Evolutionary conservation across 768 basidiomycete species (phyloP).

Genomic region (Fibroporia radiculosa): DNA sequence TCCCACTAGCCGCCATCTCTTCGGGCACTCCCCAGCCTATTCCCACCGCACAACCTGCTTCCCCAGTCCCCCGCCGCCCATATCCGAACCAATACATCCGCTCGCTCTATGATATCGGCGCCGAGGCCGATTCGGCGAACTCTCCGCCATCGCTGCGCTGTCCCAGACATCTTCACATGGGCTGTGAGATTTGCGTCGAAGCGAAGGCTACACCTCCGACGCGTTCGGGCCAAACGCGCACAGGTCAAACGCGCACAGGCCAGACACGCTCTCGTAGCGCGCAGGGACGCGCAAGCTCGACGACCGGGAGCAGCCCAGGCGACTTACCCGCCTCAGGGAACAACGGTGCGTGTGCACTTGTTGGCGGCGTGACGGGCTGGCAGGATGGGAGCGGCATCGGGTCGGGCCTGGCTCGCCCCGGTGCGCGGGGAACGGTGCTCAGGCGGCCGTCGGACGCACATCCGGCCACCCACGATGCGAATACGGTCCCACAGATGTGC

Average conservation of each 20-base stretch:
- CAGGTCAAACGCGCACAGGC: no score
- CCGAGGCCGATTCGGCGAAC: slow-evolving; percentile 54
- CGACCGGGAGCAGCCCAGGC: slow-evolving; percentile 18
- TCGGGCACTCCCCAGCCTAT: slow-evolving; percentile 6
- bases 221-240: slow-evolving; percentile 5
- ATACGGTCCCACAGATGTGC: slow-evolving; percentile 34
- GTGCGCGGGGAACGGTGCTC: slow-evolving; percentile 47
- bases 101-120: slow-evolving; percentile 50
- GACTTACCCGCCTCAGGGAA: slow-evolving; percentile 7
- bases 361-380: slow-evolving; percentile 62
- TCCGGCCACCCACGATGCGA: background rate
- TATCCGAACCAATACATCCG: slow-evolving; percentile 33
- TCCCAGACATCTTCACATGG: slow-evolving; percentile 63
- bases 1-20: slow-evolving; percentile 5
- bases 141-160: slow-evolving; percentile 60
- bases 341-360: slow-evolving; percentile 14
- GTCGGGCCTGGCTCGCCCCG: slow-evolving; percentile 55
- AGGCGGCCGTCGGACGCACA: slow-evolving; percentile 33
- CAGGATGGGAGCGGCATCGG: slow-evolving; percentile 71
- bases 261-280: slow-evolving; percentile 7
- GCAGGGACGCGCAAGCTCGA: slow-evolving; percentile 14
- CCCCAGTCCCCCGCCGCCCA: slow-evolving; percentile 10
- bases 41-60: slow-evolving; percentile 9
- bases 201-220: slow-evolving; percentile 32
- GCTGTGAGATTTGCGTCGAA: slow-evolving; percentile 73